Evolutionary conservation across 1,139 yeast species (phyloP), one percentile per base, ranked within the genome.

Genomic region (Yamadazyma pseudoaaseri): DNA sequence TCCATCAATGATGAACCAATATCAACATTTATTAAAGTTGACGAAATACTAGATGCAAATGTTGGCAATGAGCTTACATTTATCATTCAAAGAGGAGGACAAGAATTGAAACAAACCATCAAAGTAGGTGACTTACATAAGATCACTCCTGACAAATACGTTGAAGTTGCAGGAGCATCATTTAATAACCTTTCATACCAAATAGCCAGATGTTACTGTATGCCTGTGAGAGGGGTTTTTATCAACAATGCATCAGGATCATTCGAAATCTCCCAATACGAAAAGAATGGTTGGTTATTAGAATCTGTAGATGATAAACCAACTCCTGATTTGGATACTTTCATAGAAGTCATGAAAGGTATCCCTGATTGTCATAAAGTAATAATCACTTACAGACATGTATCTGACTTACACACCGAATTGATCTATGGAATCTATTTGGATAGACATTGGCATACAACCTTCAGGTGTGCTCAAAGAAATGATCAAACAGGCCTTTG

Each of bases 131-230:
- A 90, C 52, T 65, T 89, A 41, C 96, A 89, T 55, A 66, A 73
- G 6, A 85, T 89, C 27, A 84, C 97, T 0, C 97, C 97, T 25
- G 76, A 76, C 48, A 70, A 86, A 44, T 87, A 77, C 53, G 82
- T 89, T 3, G 86, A 82, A 41, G 92, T 84, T 6, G 83, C 86
- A 30, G 97, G 97, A 34, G 96, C 94, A 1, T 73, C 86, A 1
- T 86, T 89, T 61, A 89, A 89, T 54, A 80, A 85, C 35, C 62
- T 89, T 44, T 84, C 95, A 29, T 90, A 89, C 56, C 97, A 89
- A 58, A 71, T 87, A 60, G 97, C 97, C 2, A 74, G 96, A 52
- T 73, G 81, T 35, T 86, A 79, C 53, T 86, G 94, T 31, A 73
- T 87, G 27, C 94, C 96, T 0, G 90, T 85, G 4, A 73, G 67